These are phyloP conservation scores for Globisporangium splendens DNA, from an alignment of 352 stramenopile genomes.

Conservation along the genomic window DNA sequence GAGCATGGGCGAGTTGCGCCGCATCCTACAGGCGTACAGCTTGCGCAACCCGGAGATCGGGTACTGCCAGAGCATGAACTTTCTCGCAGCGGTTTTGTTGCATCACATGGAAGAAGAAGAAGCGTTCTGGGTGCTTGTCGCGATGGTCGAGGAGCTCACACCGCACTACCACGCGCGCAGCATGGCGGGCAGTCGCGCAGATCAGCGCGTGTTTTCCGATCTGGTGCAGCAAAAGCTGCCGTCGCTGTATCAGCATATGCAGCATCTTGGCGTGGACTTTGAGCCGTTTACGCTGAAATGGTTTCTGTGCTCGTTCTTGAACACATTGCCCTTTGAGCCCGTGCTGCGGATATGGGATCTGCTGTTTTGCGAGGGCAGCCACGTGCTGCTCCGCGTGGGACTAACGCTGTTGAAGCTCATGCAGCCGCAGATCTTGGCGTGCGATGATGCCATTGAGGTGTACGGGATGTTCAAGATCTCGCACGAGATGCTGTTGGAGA, in stretches of 20 bases:
- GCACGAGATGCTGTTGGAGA: conserved; percentile 47
- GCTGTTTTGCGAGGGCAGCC: conserved; percentile 88
- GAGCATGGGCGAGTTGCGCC: conserved; percentile 60
- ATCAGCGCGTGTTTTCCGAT: conserved; percentile 86
- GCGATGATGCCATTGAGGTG: conserved; percentile 71
- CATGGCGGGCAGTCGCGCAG: conserved; percentile 87
- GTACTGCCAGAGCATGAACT: conserved; percentile 91
- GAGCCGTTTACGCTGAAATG: conserved; percentile 91
- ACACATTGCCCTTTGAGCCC: conserved; percentile 85
- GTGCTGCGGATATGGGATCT: conserved; percentile 90
- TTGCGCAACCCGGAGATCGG: conserved; percentile 79
- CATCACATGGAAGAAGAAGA: conserved; percentile 84
- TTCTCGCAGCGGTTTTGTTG: conserved; percentile 73
- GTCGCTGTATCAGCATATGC: conserved; percentile 61
- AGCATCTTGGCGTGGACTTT: conserved; percentile 73
- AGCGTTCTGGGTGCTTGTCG: conserved; percentile 82
- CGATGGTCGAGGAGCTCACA: conserved; percentile 88
- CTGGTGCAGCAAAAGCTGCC: conserved; percentile 87
- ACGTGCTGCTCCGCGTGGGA: conserved; percentile 83
- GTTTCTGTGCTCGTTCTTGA: conserved; percentile 93
- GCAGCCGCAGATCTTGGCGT: conserved; percentile 63
- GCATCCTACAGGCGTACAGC: conserved; percentile 83
- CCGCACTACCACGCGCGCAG: conserved; percentile 85
- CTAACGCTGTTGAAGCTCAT: conserved; percentile 85
- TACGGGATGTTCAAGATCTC: conserved; percentile 84